Percentiles rank a stretch among this genome's conserved stretches.
Conservation (phyloP, 768 basidiomycete species). For the Phlebiopsis flavidoalba region DNA sequence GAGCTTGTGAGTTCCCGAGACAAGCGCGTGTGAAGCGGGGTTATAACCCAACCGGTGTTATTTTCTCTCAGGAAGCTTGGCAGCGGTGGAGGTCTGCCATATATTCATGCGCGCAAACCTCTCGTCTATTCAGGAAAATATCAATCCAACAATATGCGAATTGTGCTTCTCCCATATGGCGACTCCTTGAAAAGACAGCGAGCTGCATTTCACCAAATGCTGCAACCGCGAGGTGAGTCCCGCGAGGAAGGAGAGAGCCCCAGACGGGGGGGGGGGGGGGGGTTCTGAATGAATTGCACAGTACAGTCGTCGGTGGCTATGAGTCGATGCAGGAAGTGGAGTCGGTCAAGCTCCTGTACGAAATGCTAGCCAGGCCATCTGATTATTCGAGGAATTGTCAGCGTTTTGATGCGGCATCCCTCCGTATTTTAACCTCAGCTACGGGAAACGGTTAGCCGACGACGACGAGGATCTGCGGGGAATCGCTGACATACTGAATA, state of each 20-base stretch:
- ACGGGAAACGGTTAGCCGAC: constrained; percentile 19
- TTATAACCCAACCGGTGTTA: too few relatives aligned
- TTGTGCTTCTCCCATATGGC: constrained; percentile 17
- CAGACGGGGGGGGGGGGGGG: too few relatives aligned
- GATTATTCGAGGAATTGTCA: constrained; percentile 3
- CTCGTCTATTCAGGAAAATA: constrained; percentile 19
- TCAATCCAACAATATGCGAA: constrained; percentile 13
- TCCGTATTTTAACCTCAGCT: too few relatives aligned
- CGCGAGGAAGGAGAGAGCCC: too few relatives aligned
- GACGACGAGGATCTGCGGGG: constrained; percentile 21
- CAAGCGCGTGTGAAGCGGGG: too few relatives aligned
- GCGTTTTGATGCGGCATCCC: too few relatives aligned
- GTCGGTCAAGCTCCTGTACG: constrained; percentile 11
- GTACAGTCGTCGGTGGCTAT: constrained; percentile 16
- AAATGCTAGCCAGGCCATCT: constrained; percentile 6
- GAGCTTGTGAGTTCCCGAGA: too few relatives aligned
- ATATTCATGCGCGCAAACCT: not conserved
- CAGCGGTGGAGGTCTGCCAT: too few relatives aligned
- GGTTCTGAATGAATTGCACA: constrained; percentile 7
- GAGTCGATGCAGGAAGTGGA: constrained; percentile 14
- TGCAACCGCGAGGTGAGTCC: too few relatives aligned
- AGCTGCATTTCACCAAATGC: constrained; percentile 3
- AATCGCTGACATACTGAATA: constrained; percentile 18
- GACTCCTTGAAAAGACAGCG: constrained; percentile 13
- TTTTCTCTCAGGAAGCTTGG: too few relatives aligned